Evolutionary conservation across 192 early-diverging fungal genomes (phyloP), one percentile per base, ranked within the genome.

Genomic region (Dimargaris cristalligena): DNA sequence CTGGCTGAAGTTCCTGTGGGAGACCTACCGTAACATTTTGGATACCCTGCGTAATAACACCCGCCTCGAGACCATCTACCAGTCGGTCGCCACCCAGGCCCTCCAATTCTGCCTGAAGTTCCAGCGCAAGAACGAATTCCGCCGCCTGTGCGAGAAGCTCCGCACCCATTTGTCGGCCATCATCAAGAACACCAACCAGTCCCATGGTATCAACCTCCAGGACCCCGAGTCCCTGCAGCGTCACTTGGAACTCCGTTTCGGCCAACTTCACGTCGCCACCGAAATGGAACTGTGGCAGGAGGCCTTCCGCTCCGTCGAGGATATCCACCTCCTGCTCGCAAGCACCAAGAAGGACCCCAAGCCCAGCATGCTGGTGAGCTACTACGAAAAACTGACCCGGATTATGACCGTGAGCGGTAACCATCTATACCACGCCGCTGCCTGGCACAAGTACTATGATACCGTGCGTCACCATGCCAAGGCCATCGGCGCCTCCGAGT

Each of bases 201-300:
- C 86, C 52, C 85, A 94, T 67, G 77, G 90, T 23, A 86, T 99
- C 67, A 92, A 97, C 75, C 71, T 99, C 64, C 87, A 90, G 64
- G 91, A 97, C 56, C 89, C 90, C 33, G 94, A 97, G 59, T 92
- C 92, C 0, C 80, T 99, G 32, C 92, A 97, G 74, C 88, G 93
- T 58, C 91, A 94, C 71, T 69, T 97, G 63, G 96, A 97, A 65
- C 87, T 88, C 48, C 88, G 94, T 52, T 99, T 97, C 76, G 78
- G 84, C 63, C 94, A 99, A 74, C 74, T 99, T 16, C 90, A 95
- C 62, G 91, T 84, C 41, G 94, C 94, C 44, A 88, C 89, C 51
- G 87, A 96, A 70, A 77, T 99, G 69, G 94, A 99, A 73, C 78
- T 96, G 65, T 99, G 94, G 94, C 96, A 99, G 76, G 96, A 99